These are phyloP conservation scores for Carex littledalei DNA, from an alignment of 176 grass and related monocot species.

Conservation along the genomic window DNA sequence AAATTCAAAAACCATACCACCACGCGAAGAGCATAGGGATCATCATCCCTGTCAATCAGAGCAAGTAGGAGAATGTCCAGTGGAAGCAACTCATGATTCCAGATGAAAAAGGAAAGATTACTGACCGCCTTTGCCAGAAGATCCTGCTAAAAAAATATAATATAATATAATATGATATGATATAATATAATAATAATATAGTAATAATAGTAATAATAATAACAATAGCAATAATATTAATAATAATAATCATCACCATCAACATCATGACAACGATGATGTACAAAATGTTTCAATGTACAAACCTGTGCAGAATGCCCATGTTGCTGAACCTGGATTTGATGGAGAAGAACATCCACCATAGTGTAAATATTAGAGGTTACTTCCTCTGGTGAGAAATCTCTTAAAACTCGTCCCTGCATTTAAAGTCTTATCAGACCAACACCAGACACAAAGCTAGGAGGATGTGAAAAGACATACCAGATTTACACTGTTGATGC, in stretches of 20 bases:
- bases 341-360: conserved; percentile 98
- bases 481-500: conserved; percentile 86
- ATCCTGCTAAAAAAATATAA: conserved; percentile 47
- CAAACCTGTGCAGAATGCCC: conserved; percentile 69
- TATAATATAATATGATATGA: neutral
- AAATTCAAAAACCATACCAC: conserved; percentile 46
- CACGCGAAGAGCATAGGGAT: conserved; percentile 69
- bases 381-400: conserved; percentile 93
- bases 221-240: neutral
- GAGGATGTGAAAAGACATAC: conserved; percentile 34
- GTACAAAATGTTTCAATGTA: conserved; percentile 6
- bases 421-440: conserved; percentile 24
- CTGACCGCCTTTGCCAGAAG: conserved; percentile 73
- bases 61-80: conserved; percentile 83
- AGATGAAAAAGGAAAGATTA: conserved; percentile 87
- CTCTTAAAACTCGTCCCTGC: conserved; percentile 87
- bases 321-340: conserved; percentile 79
- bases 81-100: conserved; percentile 81
- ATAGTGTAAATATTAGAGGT: conserved; percentile 96
- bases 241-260: conserved; percentile 2
- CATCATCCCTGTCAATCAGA: conserved; percentile 92
- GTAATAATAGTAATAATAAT: no score
- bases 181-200: no score
- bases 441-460: conserved; percentile 1
- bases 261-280: no score